A percentile compares a stretch with the other conserved stretches of the same genome.
Conservation (phyloP, 1,284 basidiomycete species). For the Ustilago cynodontis region DNA sequence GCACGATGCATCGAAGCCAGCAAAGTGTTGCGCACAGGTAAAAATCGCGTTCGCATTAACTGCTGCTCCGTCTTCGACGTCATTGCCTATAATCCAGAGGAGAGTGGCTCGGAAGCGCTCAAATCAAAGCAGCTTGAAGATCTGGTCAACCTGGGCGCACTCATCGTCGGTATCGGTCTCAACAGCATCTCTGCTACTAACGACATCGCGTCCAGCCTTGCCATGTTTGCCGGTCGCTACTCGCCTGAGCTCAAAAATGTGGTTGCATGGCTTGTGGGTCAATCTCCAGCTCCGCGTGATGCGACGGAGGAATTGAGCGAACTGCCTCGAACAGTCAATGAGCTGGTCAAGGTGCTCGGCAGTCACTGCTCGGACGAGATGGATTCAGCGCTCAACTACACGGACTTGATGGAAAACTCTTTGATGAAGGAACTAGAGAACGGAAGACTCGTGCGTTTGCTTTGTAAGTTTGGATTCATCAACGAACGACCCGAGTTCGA, state of each 20-base stretch:
- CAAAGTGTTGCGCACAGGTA: conserved; percentile 88
- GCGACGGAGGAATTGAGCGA: conserved; percentile 18
- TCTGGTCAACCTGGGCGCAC: conserved; percentile 83
- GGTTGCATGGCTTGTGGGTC: conserved; percentile 80
- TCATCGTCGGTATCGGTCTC: conserved; percentile 85
- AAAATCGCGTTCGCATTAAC: conserved; percentile 76
- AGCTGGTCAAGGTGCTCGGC: conserved; percentile 83
- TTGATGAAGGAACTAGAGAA: conserved; percentile 95
- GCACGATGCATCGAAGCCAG: conserved; percentile 86
- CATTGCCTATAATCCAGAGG: conserved; percentile 57
- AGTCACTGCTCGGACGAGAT: conserved; percentile 82
- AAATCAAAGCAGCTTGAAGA: conserved; percentile 80
- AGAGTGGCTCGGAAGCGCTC: conserved; percentile 40
- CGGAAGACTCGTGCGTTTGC: conserved; percentile 87
- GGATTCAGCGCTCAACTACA: conserved; percentile 81
- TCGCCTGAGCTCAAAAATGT: conserved; percentile 85
- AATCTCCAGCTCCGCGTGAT: conserved; percentile 22
- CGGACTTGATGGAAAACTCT: conserved; percentile 85
- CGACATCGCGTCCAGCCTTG: conserved; percentile 82
- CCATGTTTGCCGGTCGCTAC: conserved; percentile 81
- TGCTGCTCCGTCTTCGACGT: conserved; percentile 68
- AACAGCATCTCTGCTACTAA: conserved; percentile 76
- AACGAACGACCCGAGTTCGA: conserved; percentile 99
- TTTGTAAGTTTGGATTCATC: conserved; percentile 97
- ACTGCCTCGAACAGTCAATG: conserved; percentile 77